Percentiles rank a stretch among this genome's conserved stretches.
These are phyloP conservation scores for Coelastrella sp. DNA, from an alignment of 139 green algal species.

Conservation along the genomic window DNA sequence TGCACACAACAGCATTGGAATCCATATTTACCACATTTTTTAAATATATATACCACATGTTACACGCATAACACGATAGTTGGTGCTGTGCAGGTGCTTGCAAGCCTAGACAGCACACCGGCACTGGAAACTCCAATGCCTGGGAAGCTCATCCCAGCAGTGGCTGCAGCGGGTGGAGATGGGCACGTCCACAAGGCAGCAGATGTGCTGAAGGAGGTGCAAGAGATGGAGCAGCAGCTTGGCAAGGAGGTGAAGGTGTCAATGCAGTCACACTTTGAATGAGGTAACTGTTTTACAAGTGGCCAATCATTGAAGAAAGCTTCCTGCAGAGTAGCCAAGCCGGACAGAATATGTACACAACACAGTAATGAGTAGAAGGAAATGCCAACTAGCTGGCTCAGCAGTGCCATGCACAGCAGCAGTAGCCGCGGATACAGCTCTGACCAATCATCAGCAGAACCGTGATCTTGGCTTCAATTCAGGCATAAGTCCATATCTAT, in stretches of 20 bases:
- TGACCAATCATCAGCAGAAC: too few relatives aligned
- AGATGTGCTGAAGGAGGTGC: background rate
- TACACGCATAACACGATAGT: background rate
- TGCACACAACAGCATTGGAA: background rate
- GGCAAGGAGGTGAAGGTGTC: slow-evolving; percentile 31
- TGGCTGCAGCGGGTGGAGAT: background rate
- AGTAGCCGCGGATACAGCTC: too few relatives aligned
- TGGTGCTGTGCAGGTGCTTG: slow-evolving; percentile 25
- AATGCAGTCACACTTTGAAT: slow-evolving; percentile 42
- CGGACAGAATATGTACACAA: too few relatives aligned
- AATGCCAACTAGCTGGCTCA: too few relatives aligned
- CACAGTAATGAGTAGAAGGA: too few relatives aligned
- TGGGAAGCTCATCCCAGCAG: background rate
- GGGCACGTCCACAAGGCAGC: background rate
- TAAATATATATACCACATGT: background rate
- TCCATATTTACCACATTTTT: background rate
- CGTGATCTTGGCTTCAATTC: too few relatives aligned
- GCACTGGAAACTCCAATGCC: background rate
- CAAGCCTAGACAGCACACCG: slow-evolving; percentile 32
- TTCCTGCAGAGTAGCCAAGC: too few relatives aligned
- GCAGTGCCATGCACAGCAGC: too few relatives aligned
- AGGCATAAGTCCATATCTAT: too few relatives aligned
- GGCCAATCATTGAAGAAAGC: too few relatives aligned
- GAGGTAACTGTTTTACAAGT: background rate
- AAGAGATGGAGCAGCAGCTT: background rate